A percentile compares a stretch with the other conserved stretches of the same genome.
Conservation (phyloP, 1,284 basidiomycete genomes). For the Austroboletus olivaceoglutinosus region DNA sequence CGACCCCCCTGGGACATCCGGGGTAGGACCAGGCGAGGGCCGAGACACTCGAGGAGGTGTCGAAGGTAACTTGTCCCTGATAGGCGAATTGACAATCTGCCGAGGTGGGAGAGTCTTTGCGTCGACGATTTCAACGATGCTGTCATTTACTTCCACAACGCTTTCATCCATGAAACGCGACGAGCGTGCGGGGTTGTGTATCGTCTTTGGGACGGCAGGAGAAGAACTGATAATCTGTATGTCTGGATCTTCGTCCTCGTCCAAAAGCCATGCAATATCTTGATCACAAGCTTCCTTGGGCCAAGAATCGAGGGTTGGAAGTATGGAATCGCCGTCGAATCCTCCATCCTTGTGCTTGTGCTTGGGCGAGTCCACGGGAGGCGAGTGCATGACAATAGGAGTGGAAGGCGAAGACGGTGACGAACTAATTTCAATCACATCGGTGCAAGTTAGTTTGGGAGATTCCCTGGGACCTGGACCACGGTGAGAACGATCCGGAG, state of each 20-base stretch:
- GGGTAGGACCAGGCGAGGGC: constrained; percentile 15
- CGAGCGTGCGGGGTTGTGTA: background rate
- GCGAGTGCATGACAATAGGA: background rate
- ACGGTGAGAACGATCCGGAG: constrained; percentile 20
- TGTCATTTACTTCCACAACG: constrained; percentile 8
- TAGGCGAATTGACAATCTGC: constrained; percentile 19
- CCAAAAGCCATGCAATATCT: constrained; percentile 63
- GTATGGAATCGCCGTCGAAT: background rate
- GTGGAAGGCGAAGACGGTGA: constrained; percentile 23
- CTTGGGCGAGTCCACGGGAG: background rate
- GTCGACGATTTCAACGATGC: constrained; percentile 7
- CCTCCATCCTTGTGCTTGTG: constrained; percentile 13
- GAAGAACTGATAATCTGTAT: constrained; percentile 52
- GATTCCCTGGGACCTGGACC: constrained; percentile 22
- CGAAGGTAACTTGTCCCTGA: constrained; percentile 44
- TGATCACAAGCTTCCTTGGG: constrained; percentile 18
- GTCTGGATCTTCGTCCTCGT: constrained; percentile 54
- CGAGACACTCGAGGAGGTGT: constrained; percentile 32
- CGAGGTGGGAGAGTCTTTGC: constrained; percentile 3
- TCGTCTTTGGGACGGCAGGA: constrained; percentile 29
- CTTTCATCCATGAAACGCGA: constrained; percentile 5
- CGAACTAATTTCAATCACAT: constrained; percentile 33
- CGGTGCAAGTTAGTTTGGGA: constrained; percentile 2
- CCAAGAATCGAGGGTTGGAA: background rate
- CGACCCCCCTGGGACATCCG: constrained; percentile 43